Percentiles rank a stretch among this genome's conserved stretches.
Evolutionary conservation across 805 yeast species (phyloP).

Genomic region (Metschnikowia bowlesiae): DNA sequence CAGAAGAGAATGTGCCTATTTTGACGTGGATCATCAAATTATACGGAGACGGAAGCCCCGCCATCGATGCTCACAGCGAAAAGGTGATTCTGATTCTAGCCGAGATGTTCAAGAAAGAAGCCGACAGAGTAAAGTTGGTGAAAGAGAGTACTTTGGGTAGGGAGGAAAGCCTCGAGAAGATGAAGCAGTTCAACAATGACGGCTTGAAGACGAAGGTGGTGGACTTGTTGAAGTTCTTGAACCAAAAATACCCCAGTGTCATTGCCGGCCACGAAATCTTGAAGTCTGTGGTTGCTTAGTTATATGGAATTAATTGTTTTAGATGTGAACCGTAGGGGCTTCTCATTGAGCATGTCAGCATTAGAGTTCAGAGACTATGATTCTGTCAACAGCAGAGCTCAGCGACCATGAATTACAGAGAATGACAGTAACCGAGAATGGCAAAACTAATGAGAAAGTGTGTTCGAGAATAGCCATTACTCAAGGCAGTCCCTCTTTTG

Average conservation of each 20-base stretch:
- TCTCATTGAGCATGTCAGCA: no score
- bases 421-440: no score
- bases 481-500: no score
- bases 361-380: no score
- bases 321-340: no score
- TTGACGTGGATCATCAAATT: constrained; percentile 71
- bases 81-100: constrained; percentile 65
- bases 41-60: constrained; percentile 57
- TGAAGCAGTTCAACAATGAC: constrained; percentile 71
- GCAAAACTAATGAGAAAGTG: no score
- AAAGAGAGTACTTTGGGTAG: constrained; percentile 78
- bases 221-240: constrained; percentile 68
- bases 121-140: constrained; percentile 64
- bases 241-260: constrained; percentile 57
- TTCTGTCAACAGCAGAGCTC: no score
- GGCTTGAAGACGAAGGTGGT: constrained; percentile 63
- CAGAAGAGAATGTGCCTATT: constrained; percentile 90
- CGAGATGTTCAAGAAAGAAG: constrained; percentile 67
- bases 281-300: constrained; percentile 37
- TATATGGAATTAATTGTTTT: not conserved
- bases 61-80: constrained; percentile 53
- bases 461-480: no score
- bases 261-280: constrained; percentile 51
- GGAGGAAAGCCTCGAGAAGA: constrained; percentile 73
- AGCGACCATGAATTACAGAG: no score